phyloP scores from a whole-genome alignment of 495 filamentous ascomycete species.

The Annulohypoxylon maeteangense region DNA sequence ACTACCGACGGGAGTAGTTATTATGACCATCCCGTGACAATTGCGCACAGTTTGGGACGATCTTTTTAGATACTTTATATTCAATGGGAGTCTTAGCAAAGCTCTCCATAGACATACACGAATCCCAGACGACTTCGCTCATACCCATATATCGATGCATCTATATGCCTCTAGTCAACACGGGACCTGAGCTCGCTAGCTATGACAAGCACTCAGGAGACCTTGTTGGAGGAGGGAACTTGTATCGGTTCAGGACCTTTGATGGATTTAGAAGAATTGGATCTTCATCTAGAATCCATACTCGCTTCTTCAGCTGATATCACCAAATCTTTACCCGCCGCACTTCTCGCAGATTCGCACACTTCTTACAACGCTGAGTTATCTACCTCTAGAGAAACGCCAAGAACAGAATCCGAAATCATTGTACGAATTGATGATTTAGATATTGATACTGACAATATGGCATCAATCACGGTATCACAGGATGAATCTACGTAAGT shows the following conservation, averaged over 20 bases:
- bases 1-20: slow-evolving; percentile 23
- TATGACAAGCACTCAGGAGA: slow-evolving; percentile 45
- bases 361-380: slow-evolving; percentile 30
- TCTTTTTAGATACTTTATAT: slow-evolving; percentile 24
- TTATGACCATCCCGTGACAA: slow-evolving; percentile 21
- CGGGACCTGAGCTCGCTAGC: slow-evolving; percentile 39
- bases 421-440: slow-evolving; percentile 43
- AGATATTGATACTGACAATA: slow-evolving; percentile 34
- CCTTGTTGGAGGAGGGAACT: slow-evolving; percentile 43
- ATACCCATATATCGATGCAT: slow-evolving; percentile 48
- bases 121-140: slow-evolving; percentile 41
- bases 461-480: slow-evolving; percentile 29
- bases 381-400: slow-evolving; percentile 39
- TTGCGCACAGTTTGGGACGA: slow-evolving; percentile 19
- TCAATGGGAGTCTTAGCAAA: slow-evolving; percentile 48
- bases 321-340: slow-evolving; percentile 39
- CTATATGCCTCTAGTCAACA: slow-evolving; percentile 21
- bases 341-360: slow-evolving; percentile 31
- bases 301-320: slow-evolving; percentile 36
- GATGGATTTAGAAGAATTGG: slow-evolving; percentile 41
- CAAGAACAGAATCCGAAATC: slow-evolving; percentile 46
- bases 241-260: slow-evolving; percentile 31
- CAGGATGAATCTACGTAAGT: slow-evolving; percentile 42
- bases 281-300: slow-evolving; percentile 39
- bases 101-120: slow-evolving; percentile 35